phyloP scores from a whole-genome alignment of 2,329 filamentous ascomycete species.

The Lecanicillium sp. region DNA sequence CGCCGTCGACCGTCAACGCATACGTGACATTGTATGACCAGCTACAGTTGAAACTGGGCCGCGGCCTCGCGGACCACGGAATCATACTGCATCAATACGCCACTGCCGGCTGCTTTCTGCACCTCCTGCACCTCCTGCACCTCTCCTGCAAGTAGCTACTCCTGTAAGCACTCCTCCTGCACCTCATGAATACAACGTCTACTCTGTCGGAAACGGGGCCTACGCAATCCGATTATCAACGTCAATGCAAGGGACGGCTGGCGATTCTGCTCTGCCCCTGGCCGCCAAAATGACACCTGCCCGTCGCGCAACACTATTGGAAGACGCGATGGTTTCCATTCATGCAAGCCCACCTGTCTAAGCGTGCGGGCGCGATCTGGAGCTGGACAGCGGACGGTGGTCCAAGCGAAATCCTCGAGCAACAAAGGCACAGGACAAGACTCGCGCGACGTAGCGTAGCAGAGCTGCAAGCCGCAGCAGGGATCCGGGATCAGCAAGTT shows the following conservation, averaged over 20 bases:
- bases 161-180: no score
- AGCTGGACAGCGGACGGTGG: neutral
- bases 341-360: conserved; percentile 5
- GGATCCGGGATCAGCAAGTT: no score
- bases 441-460: no score
- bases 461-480: no score
- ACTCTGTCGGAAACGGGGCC: neutral
- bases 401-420: conserved; percentile 1
- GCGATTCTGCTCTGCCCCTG: neutral
- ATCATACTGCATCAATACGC: neutral
- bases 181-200: neutral
- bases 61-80: neutral
- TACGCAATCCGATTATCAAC: conserved; percentile 4
- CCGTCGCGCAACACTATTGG: neutral
- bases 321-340: conserved; percentile 5
- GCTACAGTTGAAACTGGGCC: conserved; percentile 5
- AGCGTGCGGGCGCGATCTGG: conserved; percentile 10
- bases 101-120: neutral
- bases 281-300: neutral
- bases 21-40: neutral
- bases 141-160: no score
- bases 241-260: conserved; percentile 1
- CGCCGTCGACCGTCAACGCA: no score
- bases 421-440: no score
- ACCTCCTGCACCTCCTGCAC: neutral